Base-by-base conservation (phyloP, 129 eudicot species). In the Arctium minus region DNA sequence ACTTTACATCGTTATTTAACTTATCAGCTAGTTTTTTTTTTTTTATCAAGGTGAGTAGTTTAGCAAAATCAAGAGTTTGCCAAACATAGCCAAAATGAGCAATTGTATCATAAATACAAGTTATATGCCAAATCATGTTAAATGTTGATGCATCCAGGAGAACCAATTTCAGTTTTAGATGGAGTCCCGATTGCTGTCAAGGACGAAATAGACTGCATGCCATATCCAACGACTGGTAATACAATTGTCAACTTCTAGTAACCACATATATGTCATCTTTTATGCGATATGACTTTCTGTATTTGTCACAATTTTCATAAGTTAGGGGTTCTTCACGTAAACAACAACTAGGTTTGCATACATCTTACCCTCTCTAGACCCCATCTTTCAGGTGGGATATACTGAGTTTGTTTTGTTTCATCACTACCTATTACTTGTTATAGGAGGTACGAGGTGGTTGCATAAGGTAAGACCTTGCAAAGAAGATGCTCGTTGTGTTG, bases 151-250 rank as follows among this genome's bases (percentile, higher is more conserved):
- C 77, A 11, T 76, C 50, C 83, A 96, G 99, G 98, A 81, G 89
- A 91, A 83, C 91, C 92, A 35, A 79, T 96, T 79, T 96, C 99
- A 39, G 91, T 88, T 37, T 89, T 96, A 0, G 99, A 96, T 90
- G 99, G 99, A 83, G 94, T 96, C 18, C 98, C 95, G 40, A 77
- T 96, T 82, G 99, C 94, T 5, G 72, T 96, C 72, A 93, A 96
- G 86, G 99, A 96, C 82, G 99, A 96, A 84, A 96, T 96, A 44
- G 98, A 96, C 84, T 96, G 99, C 82, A 83, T 73, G 81, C 99
- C 99, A 10, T 96, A 93, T 87, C 99, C 99, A 79, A 96, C 99
- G n/a, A 91, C 98, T 8, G 98, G 99, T 96, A 83, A 88, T 77
- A 31, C 13, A 8, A 44, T 44, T 44, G 1, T 44, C 4, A 3